These are phyloP conservation scores for Phytophthora quininea DNA, from an alignment of 352 stramenopile genomes.

Conservation along the genomic window DNA sequence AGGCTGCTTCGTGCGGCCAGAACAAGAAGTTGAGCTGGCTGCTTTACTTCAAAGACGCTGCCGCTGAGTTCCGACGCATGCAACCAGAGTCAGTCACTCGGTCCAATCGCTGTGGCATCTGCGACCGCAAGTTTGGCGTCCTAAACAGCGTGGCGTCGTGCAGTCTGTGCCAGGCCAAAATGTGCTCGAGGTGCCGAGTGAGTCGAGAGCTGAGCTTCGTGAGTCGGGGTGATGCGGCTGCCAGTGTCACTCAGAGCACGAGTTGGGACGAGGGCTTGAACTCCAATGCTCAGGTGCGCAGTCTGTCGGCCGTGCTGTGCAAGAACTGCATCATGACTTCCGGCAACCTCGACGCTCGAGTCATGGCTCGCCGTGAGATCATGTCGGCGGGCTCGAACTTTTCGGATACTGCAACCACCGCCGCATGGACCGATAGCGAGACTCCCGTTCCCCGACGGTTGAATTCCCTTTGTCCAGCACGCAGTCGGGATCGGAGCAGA, in stretches of 20 bases:
- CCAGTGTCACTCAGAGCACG: constrained; percentile 6
- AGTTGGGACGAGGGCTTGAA: constrained; percentile 28
- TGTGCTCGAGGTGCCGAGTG: constrained; percentile 49
- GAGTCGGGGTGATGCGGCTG: constrained; percentile 7
- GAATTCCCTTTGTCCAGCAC: constrained; percentile 8
- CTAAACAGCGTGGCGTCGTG: constrained; percentile 41
- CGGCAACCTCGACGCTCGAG: constrained; percentile 29
- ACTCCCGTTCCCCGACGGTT: constrained; percentile 1
- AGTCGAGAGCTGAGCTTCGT: constrained; percentile 37
- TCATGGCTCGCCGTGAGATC: constrained; percentile 29
- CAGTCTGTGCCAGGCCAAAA: constrained; percentile 36
- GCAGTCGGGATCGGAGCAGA: constrained; percentile 14
- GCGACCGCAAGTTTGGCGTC: constrained; percentile 42
- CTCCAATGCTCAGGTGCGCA: constrained; percentile 18
- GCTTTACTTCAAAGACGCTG: constrained; percentile 23
- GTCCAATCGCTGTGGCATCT: constrained; percentile 39
- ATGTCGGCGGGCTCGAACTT: constrained; percentile 8
- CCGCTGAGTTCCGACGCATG: constrained; percentile 21
- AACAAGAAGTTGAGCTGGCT: constrained; percentile 65
- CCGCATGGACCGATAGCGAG: not conserved
- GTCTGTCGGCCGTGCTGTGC: constrained; percentile 48
- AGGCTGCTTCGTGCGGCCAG: constrained; percentile 54
- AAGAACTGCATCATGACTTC: constrained; percentile 56
- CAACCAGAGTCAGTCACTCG: constrained; percentile 13
- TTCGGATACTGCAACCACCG: constrained; percentile 10